Percentiles rank a stretch among this genome's conserved stretches.
phyloP scores from a whole-genome alignment of 1,284 basidiomycete genomes.

The Earliella scabrosa region DNA sequence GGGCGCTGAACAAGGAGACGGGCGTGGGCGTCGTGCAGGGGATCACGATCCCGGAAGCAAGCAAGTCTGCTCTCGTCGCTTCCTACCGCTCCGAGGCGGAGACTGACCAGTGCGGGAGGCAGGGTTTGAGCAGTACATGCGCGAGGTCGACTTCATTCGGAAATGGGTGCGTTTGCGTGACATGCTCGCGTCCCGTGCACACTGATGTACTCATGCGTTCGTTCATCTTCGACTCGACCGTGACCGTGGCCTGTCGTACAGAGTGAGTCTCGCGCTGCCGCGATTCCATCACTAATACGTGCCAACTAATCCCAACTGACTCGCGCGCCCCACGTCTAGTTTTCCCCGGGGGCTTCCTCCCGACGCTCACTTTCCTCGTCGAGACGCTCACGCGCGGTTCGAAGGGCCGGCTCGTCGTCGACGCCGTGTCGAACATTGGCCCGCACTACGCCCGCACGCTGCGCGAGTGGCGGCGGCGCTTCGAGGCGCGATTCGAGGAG shows the following conservation, averaged over 20 bases:
- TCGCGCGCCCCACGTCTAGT: too few species aligned
- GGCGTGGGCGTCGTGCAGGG: slow-evolving; percentile 78
- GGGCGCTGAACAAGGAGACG: slow-evolving; percentile 65
- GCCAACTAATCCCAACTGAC: too few species aligned
- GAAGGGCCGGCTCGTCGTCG: slow-evolving; percentile 64
- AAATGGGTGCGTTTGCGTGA: slow-evolving; percentile 81
- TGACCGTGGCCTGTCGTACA: neutral
- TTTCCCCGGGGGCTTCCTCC: slow-evolving; percentile 81
- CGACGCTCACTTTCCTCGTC: slow-evolving; percentile 68
- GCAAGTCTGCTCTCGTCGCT: slow-evolving; percentile 42
- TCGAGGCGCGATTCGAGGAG: slow-evolving; percentile 65
- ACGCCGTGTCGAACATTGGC: slow-evolving; percentile 80
- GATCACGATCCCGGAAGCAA: slow-evolving; percentile 80
- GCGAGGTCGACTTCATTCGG: slow-evolving; percentile 75
- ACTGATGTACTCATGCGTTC: too few species aligned
- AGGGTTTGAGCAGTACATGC: slow-evolving; percentile 63
- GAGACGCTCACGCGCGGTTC: slow-evolving; percentile 60
- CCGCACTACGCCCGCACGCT: slow-evolving; percentile 83
- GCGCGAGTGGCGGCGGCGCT: slow-evolving; percentile 79
- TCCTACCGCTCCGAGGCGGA: neutral
- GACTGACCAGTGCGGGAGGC: neutral
- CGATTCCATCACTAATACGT: too few species aligned
- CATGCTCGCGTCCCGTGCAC: too few species aligned
- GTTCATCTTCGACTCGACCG: slow-evolving; percentile 20
- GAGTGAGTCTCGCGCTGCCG: slow-evolving; percentile 1